Evolutionary conservation across 495 filamentous ascomycete species (phyloP), one percentile per base, ranked within the genome.

Genomic region (Penicillium parvum): DNA sequence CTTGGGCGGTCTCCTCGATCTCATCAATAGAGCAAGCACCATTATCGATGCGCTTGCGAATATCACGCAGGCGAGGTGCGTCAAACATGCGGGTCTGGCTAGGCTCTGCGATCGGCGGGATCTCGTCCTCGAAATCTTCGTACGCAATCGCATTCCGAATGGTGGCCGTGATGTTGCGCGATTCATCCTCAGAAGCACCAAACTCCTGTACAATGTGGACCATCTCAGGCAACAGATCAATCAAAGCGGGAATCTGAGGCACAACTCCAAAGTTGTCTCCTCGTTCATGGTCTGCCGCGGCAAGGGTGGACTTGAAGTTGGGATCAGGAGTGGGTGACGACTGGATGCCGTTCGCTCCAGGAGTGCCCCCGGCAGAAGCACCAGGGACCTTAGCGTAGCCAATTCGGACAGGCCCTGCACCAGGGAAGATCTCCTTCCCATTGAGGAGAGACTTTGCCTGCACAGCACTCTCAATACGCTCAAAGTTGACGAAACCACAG

Each of bases 401-500:
- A 57, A 98, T 97, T 40, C 90, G 75, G 30, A 96, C 86, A 9
- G 92, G 90, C 11, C 94, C 92, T 43, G 90, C 90, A 32, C 92
- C 94, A 6, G 92, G 94, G 71, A 98, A 97, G 35, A 98, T 95
- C 61, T 98, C 92, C 67, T 95, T 96, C 47, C 90, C 90, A 55
- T 96, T 96, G 60, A 95, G 82, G 57, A 81, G 72, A 14, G 79
- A 80, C 57, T 87, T 94, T 4, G 92, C 94, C 40, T 86, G 78
- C 20, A 95, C 85, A 33, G 92, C 94, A 57, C 87, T 94, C 22
- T 95, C 87, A 17, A 90, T 62, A 50, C 78, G 80, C 67, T 96
- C 88, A 53, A 95, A 98, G 64, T 98, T 98, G 59, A 98, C 90
- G 54, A 98, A 98, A 5, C 92, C 92, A 62, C 92, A 98, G 58